phyloP scores from a whole-genome alignment of 2,329 filamentous ascomycete species.

The Trichoderma endophyticum region DNA sequence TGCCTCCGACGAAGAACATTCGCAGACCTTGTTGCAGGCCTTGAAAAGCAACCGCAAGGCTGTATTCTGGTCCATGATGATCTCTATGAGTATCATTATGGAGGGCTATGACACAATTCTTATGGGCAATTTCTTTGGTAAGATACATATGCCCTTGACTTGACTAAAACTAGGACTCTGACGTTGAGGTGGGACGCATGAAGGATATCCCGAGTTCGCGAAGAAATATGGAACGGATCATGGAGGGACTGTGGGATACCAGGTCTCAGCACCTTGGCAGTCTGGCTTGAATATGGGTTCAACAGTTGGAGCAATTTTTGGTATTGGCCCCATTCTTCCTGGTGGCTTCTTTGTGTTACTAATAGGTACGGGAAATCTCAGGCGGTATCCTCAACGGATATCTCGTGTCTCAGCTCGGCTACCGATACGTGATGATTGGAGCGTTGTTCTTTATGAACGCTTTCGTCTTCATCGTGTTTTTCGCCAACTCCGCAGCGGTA shows the following conservation, averaged over 20 bases:
- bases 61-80: slow-evolving; percentile 36
- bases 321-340: slow-evolving; percentile 20
- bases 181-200: neutral
- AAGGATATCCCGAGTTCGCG: slow-evolving; percentile 26
- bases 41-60: slow-evolving; percentile 34
- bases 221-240: slow-evolving; percentile 14
- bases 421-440: slow-evolving; percentile 42
- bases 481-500: slow-evolving; percentile 36
- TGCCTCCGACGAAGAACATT: slow-evolving; percentile 14
- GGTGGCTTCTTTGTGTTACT: slow-evolving; percentile 18
- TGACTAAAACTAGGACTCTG: neutral
- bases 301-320: slow-evolving; percentile 46
- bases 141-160: neutral
- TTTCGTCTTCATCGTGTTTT: slow-evolving; percentile 49
- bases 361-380: slow-evolving; percentile 27
- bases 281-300: slow-evolving; percentile 45
- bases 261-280: slow-evolving; percentile 50
- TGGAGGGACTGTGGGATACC: slow-evolving; percentile 22
- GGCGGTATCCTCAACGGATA: slow-evolving; percentile 15
- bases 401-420: slow-evolving; percentile 33
- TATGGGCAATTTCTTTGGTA: slow-evolving; percentile 36
- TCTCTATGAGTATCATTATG: slow-evolving; percentile 41
- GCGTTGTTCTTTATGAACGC: slow-evolving; percentile 28
- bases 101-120: slow-evolving; percentile 39
- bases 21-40: slow-evolving; percentile 16